These are phyloP conservation scores for Pisolithus sp. DNA, from an alignment of 768 basidiomycete species.

Conservation along the genomic window DNA sequence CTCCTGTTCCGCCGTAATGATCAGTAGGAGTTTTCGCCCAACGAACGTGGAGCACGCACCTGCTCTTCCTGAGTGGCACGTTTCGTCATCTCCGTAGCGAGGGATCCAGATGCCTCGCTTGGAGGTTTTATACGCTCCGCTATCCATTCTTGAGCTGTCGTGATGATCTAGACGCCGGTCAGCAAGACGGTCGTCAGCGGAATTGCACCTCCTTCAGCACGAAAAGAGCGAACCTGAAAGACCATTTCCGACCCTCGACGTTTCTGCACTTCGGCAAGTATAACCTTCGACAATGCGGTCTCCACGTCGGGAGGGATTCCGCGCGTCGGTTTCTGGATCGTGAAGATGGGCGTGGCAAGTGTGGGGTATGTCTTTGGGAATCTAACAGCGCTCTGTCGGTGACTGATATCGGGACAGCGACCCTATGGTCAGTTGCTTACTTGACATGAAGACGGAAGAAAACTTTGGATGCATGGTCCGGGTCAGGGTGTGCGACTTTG, in stretches of 20 bases:
- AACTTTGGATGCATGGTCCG: constrained; percentile 48
- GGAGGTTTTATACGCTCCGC: constrained; percentile 48
- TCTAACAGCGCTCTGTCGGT: constrained; percentile 29
- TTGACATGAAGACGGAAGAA: constrained; percentile 64
- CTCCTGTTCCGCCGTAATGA: constrained; percentile 31
- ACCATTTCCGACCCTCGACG: constrained; percentile 69
- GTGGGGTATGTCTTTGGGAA: constrained; percentile 78
- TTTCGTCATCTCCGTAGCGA: constrained; percentile 73
- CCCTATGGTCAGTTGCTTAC: constrained; percentile 34
- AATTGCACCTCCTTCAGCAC: not conserved
- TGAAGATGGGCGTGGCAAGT: constrained; percentile 61
- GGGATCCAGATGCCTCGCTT: constrained; percentile 56
- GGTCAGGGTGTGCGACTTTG: constrained; percentile 59
- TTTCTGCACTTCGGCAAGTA: constrained; percentile 62
- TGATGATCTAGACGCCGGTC: constrained; percentile 45
- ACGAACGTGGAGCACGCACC: constrained; percentile 31
- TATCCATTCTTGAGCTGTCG: constrained; percentile 68
- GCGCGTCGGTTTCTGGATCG: constrained; percentile 55
- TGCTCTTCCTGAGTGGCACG: constrained; percentile 65
- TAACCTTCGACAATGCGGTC: constrained; percentile 46
- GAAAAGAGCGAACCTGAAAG: constrained; percentile 50
- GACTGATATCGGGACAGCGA: not conserved
- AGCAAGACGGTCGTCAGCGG: not conserved
- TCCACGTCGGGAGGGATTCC: constrained; percentile 57
- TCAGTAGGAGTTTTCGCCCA: not conserved